Percentiles rank a stretch among this genome's conserved stretches.
These are phyloP conservation scores for Chlamydomonas asymmetrica DNA, from an alignment of 139 green algal genomes.

Conservation along the genomic window DNA sequence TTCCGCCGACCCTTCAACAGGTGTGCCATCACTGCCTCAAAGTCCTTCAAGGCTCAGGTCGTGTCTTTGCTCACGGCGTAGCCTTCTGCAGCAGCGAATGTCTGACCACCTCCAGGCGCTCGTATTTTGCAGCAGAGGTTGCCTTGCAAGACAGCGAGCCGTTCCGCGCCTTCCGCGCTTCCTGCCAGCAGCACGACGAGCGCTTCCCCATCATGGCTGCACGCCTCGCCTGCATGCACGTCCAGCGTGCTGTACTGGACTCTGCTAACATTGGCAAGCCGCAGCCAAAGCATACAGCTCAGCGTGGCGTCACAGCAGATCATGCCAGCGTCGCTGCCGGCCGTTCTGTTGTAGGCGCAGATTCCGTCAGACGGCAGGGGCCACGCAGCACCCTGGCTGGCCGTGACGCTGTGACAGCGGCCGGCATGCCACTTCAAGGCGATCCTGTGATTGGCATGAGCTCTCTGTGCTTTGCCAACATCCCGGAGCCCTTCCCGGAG, in stretches of 20 bases:
- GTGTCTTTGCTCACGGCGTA: neutral
- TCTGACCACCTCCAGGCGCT: neutral
- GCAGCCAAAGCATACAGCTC: neutral
- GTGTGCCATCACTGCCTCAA: constrained; percentile 28
- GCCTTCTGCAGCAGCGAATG: constrained; percentile 22
- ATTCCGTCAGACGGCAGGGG: neutral
- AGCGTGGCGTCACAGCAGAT: neutral
- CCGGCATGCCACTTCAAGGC: neutral
- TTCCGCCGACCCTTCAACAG: neutral
- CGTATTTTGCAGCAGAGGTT: constrained; percentile 6
- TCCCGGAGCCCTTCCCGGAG: constrained; percentile 28
- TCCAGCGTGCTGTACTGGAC: neutral
- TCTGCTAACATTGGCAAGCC: neutral
- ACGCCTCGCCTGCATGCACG: constrained; percentile 9
- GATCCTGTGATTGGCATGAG: constrained; percentile 28
- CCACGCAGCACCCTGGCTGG: neutral
- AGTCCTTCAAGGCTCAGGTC: neutral
- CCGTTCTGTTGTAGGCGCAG: neutral
- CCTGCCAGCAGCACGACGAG: neutral
- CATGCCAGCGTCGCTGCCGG: neutral
- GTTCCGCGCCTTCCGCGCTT: neutral
- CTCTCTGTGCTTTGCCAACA: constrained; percentile 58
- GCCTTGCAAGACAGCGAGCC: neutral
- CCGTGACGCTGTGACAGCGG: neutral
- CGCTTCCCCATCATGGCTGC: constrained; percentile 26